phyloP scores from a whole-genome alignment of 78 protist genomes.

The Dictyostelium purpureum region DNA sequence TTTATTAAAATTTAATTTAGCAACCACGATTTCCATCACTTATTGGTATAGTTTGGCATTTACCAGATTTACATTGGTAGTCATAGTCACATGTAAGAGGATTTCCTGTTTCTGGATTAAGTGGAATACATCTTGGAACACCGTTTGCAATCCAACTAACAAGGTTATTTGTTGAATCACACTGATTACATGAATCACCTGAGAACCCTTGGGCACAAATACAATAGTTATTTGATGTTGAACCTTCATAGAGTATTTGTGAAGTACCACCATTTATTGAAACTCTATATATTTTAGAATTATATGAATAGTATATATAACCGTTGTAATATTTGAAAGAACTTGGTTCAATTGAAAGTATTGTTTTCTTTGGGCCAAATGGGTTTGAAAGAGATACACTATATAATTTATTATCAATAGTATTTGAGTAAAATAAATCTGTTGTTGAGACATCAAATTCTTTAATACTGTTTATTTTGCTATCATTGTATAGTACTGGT shows the following conservation, averaged over 20 bases:
- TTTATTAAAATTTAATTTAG: no score
- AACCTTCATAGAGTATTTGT: not conserved
- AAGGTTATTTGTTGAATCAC: not conserved
- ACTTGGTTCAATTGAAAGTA: not conserved
- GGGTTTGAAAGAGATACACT: not conserved
- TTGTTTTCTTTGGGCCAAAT: not conserved
- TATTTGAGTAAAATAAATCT: not conserved
- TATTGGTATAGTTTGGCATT: not conserved
- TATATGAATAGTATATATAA: not conserved
- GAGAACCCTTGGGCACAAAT: not conserved
- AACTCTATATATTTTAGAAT: not conserved
- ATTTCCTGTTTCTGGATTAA: not conserved
- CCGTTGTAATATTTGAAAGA: not conserved
- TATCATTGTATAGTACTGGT: not conserved
- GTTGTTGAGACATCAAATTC: not conserved
- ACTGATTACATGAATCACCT: not conserved
- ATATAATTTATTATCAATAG: not conserved
- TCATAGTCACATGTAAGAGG: conserved; percentile 28
- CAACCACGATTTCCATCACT: not conserved
- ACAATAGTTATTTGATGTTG: not conserved
- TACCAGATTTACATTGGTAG: not conserved
- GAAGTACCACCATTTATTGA: not conserved
- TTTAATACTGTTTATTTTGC: not conserved
- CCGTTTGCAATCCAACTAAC: not conserved
- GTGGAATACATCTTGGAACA: conserved; percentile 2